Percentiles rank a stretch among this genome's conserved stretches.
Evolutionary conservation across 2,329 filamentous ascomycete genomes (phyloP).

Genomic region (Fusarium haematococcum): DNA sequence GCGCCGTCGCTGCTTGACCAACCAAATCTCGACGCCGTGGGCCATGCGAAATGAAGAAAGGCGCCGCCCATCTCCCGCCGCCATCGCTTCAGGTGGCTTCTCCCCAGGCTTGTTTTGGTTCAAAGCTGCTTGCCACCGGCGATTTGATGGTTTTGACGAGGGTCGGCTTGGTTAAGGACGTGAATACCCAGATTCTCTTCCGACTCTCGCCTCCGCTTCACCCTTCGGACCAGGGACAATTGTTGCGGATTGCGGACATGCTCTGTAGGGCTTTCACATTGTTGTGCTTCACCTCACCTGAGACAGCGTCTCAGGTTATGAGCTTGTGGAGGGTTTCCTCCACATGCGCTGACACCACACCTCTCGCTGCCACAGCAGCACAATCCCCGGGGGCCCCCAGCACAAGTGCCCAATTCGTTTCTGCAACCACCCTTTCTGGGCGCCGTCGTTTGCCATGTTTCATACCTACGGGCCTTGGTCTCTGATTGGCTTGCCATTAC

Average conservation of each 20-base stretch:
- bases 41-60: slow-evolving; percentile 31
- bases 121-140: slow-evolving; percentile 21
- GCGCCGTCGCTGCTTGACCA: slow-evolving; percentile 13
- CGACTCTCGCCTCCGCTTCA: slow-evolving; percentile 13
- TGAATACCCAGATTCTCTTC: background rate
- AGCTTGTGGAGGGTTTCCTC: slow-evolving; percentile 37
- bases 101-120: slow-evolving; percentile 22
- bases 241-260: background rate
- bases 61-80: slow-evolving; percentile 37
- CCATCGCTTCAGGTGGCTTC: slow-evolving; percentile 34
- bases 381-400: slow-evolving; percentile 5
- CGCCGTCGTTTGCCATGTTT: slow-evolving; percentile 43
- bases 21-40: slow-evolving; percentile 26
- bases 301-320: slow-evolving; percentile 52
- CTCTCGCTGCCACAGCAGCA: slow-evolving; percentile 21
- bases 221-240: slow-evolving; percentile 1
- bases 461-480: slow-evolving; percentile 13
- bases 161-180: background rate
- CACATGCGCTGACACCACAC: slow-evolving; percentile 39
- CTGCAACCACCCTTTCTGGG: slow-evolving; percentile 32
- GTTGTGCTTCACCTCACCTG: slow-evolving; percentile 47
- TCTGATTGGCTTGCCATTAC: slow-evolving; percentile 24
- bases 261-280: slow-evolving; percentile 9
- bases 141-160: slow-evolving; percentile 3
- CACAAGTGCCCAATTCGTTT: slow-evolving; percentile 27